Base-by-base conservation (phyloP, 495 filamentous ascomycete genomes). In the Penicillium tannophilum region DNA sequence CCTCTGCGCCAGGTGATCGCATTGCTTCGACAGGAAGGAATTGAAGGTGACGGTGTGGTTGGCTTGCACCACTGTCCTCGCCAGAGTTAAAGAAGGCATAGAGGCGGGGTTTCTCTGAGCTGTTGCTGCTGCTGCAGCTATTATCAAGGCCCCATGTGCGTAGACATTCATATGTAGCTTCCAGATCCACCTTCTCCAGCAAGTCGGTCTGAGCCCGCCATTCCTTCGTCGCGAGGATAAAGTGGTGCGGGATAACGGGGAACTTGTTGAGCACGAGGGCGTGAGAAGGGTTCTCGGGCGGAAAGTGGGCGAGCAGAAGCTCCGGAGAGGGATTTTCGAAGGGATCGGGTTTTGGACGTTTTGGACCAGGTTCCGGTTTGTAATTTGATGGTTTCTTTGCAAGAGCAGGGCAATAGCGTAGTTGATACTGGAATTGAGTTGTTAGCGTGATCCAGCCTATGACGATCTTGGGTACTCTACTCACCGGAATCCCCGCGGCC, bases 81-180 rank as follows among this genome's bases (percentile, higher is more conserved):
- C 91, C 91, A 28, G 86, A 90, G 64, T 95, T 95, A 78, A 92
- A 95, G 72, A 94, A 95, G 12, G 86, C 89, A 64, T 87, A 93
- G 1, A 95, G 72, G 49, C 70, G 41, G 4, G 50, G 39, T 19
- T 35, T 20, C 0, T 39, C 19, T 9, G 31, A 24, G 24, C 17
- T n/a, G 49, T 36, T 52, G 62, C 41, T 55, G 42, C 19, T 43
- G 36, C 16, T 42, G 54, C 20, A 23, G 20, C 60, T 51, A 45
- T 55, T 17, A 44, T 67, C 61, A 4, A 61, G 68, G 24, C 70
- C 70, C 79, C 90, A 95, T 17, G 80, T 81, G 47, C 80, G 73
- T 26, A 95, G 69, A 65, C 89, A 91, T 0, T 79, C 77, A 61
- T 84, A 88, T 23, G 88, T 80, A 11, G 82, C 84, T 12, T 76